Evolutionary conservation across 2,329 filamentous ascomycete genomes (phyloP).

Genomic region (Trichoderma arundinaceum): DNA sequence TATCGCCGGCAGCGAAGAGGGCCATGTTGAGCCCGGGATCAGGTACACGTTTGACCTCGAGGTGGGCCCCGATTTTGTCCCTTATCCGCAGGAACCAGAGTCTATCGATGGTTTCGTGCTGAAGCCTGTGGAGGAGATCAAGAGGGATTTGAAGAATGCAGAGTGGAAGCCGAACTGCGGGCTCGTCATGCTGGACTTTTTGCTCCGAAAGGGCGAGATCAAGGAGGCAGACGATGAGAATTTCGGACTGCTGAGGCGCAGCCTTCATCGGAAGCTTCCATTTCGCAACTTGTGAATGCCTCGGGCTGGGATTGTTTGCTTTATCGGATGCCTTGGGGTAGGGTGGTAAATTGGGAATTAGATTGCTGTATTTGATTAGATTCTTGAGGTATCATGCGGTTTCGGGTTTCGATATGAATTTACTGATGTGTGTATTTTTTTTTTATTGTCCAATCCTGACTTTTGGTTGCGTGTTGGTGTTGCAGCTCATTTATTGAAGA

Average conservation of each 20-base stretch:
- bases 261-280: conserved; percentile 39
- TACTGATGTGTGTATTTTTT: too few species aligned
- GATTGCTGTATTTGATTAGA: neutral
- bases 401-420: too few species aligned
- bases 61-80: conserved; percentile 37
- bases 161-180: conserved; percentile 50
- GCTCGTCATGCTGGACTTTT: conserved; percentile 49
- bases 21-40: conserved; percentile 48
- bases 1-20: conserved; percentile 40
- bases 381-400: too few species aligned
- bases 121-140: conserved; percentile 42
- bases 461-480: too few species aligned
- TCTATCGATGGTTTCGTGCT: conserved; percentile 41
- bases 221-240: conserved; percentile 37
- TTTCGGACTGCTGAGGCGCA: conserved; percentile 35
- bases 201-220: conserved; percentile 42
- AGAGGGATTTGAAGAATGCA: conserved; percentile 37
- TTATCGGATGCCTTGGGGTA: neutral
- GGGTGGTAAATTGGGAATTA: too few species aligned
- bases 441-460: too few species aligned
- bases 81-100: conserved; percentile 38
- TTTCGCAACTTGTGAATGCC: conserved; percentile 34
- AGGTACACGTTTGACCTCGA: conserved; percentile 47
- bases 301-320: neutral
- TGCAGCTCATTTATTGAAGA: too few species aligned